These are phyloP conservation scores for Macrophomina pseudophaseolina DNA, from an alignment of 2,329 filamentous ascomycete species.

Conservation along the genomic window DNA sequence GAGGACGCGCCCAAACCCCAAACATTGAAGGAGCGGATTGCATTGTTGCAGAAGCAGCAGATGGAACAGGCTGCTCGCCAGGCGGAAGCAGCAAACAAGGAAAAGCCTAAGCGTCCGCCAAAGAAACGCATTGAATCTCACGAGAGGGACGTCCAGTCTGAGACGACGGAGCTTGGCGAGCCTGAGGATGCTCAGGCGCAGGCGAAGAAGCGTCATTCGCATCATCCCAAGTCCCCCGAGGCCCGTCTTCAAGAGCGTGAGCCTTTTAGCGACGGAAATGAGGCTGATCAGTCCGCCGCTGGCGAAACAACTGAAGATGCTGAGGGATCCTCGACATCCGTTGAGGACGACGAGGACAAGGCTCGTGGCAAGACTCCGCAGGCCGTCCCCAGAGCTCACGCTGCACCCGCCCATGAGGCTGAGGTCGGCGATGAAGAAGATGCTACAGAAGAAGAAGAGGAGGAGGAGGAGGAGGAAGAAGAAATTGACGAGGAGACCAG, in stretches of 20 bases:
- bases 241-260: constrained; percentile 54
- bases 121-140: constrained; percentile 66
- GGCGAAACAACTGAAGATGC: constrained; percentile 67
- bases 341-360: constrained; percentile 74
- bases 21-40: constrained; percentile 93
- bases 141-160: constrained; percentile 36
- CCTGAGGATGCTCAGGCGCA: constrained; percentile 45
- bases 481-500: constrained; percentile 86
- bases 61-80: constrained; percentile 84
- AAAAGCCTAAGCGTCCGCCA: constrained; percentile 78
- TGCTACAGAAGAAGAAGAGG: constrained; percentile 63
- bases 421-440: constrained; percentile 58
- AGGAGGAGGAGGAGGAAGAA: constrained; percentile 79
- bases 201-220: constrained; percentile 43
- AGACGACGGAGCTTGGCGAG: constrained; percentile 38
- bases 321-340: constrained; percentile 68
- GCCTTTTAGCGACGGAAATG: constrained; percentile 65
- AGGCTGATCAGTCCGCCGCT: constrained; percentile 68
- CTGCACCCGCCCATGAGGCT: constrained; percentile 49
- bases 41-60: constrained; percentile 90
- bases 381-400: constrained; percentile 35
- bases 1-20: constrained; percentile 90
- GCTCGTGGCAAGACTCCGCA: constrained; percentile 28
- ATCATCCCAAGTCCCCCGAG: constrained; percentile 48
- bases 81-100: constrained; percentile 77